A percentile compares a stretch with the other conserved stretches of the same genome.
These are phyloP conservation scores for Saxophila tyrrhenica DNA, from an alignment of 495 filamentous ascomycete species.

Conservation along the genomic window DNA sequence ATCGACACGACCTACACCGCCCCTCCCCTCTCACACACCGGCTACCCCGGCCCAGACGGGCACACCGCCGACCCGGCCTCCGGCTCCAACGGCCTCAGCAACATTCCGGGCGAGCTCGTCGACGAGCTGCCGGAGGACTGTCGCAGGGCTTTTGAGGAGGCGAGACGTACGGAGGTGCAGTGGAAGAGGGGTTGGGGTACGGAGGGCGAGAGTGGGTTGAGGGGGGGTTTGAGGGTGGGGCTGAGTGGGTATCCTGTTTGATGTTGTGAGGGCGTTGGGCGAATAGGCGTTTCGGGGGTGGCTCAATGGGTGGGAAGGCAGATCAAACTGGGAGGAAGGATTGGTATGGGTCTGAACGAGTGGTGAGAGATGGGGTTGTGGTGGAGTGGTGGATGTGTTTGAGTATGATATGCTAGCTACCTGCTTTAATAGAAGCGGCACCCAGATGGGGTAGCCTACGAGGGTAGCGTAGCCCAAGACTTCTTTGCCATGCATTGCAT, in stretches of 20 bases:
- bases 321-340: too few species aligned
- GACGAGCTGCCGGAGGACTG: slow-evolving; percentile 61
- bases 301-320: background rate
- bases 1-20: slow-evolving; percentile 57
- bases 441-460: too few species aligned
- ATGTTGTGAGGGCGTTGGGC: slow-evolving; percentile 16
- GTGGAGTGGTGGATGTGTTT: too few species aligned
- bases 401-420: too few species aligned
- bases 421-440: too few species aligned
- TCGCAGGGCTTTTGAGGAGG: slow-evolving; percentile 53
- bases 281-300: slow-evolving; percentile 8
- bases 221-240: slow-evolving; percentile 40
- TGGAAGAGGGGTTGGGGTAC: slow-evolving; percentile 67
- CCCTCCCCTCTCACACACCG: slow-evolving; percentile 46
- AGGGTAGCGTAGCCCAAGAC: too few species aligned
- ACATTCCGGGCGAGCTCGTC: slow-evolving; percentile 54
- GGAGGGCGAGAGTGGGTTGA: slow-evolving; percentile 42
- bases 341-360: background rate
- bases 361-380: background rate
- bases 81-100: slow-evolving; percentile 54
- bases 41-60: slow-evolving; percentile 55
- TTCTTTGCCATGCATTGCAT: too few species aligned
- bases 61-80: slow-evolving; percentile 39
- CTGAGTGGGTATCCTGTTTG: slow-evolving; percentile 30
- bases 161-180: slow-evolving; percentile 45